Evolutionary conservation across 768 basidiomycete species (phyloP), one percentile per base, ranked within the genome.

Genomic region (Rhizopogon vesiculosus): DNA sequence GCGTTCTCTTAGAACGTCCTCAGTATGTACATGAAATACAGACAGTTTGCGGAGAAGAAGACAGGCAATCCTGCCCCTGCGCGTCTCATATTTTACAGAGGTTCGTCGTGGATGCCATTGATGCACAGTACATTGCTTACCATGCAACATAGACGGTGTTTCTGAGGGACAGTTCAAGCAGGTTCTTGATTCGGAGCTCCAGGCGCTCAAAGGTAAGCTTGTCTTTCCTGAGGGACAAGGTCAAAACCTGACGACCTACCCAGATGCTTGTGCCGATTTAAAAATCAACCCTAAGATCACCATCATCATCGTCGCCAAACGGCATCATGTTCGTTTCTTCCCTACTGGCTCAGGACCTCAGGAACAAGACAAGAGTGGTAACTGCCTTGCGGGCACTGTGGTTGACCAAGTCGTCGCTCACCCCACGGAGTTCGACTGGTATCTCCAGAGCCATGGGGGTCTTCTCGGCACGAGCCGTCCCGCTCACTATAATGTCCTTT

Each of bases 301-400:
- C 0, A 72, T 93, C 22, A 79, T 92, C 50, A 76, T 93, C 25
- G 91, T 93, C 7, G 90, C 88, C 15, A 93, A 93, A 55, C 67
- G 69, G 28, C 72, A 74, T 29, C 71, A 74, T 5, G 73, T 74
- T 33, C 74, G 74, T 16, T 79, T 86, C 68, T 86, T 87, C 74
- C 84, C 84, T 0, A 22, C 13, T 15, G 46, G 46, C 33, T 62
- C 55, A 39, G 64, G 66, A 6, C 53, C 54, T 0, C 58, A 61
- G 7, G 79, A 86, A 8, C 80, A 73, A 0, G 90, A 92, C 60
- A 77, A 74, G 51, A 86, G 82, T 54, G 86, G 84, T 2, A 93
- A 93, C 62, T 85, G 83, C 61, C 81, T 78, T 1, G 88, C 91
- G 0, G 91, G 91, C 7, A 89, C 89, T 0, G 87, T 93, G 13